Conservation (phyloP, 2,329 filamentous ascomycete species). For the Aspergillus novoparasiticus region DNA sequence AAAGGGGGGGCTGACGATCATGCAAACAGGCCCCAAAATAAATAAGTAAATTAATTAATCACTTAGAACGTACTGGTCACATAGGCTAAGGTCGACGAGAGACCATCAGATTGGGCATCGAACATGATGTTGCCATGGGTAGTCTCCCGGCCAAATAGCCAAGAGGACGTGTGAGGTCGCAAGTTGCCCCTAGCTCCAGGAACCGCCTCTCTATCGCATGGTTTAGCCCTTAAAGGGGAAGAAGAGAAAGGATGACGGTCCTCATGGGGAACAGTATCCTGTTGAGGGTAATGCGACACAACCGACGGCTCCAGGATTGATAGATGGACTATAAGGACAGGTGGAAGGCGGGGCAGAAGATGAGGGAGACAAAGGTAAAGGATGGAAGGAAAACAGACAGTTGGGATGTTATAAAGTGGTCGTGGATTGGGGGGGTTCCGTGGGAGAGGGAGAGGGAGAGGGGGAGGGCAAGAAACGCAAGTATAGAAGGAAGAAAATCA, state of each 20-base stretch:
- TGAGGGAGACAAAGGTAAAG: slow-evolving; percentile 4
- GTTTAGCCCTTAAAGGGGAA: slow-evolving; percentile 29
- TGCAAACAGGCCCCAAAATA: not conserved
- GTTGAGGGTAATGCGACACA: slow-evolving; percentile 14
- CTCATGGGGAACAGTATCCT: slow-evolving; percentile 20
- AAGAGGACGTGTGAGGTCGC: slow-evolving; percentile 36
- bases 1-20: slow-evolving; percentile 1
- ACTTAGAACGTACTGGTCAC: slow-evolving; percentile 37
- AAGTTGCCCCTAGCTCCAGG: slow-evolving; percentile 38
- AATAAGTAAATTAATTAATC: slow-evolving; percentile 2
- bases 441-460: not conserved
- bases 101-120: slow-evolving; percentile 41
- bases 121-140: slow-evolving; percentile 46
- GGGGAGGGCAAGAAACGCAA: not conserved
- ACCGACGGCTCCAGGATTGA: slow-evolving; percentile 24
- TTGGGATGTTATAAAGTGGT: not conserved
- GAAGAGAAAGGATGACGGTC: slow-evolving; percentile 20
- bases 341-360: slow-evolving; percentile 9
- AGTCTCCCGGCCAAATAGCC: slow-evolving; percentile 34
- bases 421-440: not conserved
- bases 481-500: not conserved
- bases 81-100: slow-evolving; percentile 36
- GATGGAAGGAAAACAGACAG: not conserved
- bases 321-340: slow-evolving; percentile 17
- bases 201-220: slow-evolving; percentile 44